phyloP scores from a whole-genome alignment of 768 basidiomycete species.

The Collybiopsis luxurians region DNA sequence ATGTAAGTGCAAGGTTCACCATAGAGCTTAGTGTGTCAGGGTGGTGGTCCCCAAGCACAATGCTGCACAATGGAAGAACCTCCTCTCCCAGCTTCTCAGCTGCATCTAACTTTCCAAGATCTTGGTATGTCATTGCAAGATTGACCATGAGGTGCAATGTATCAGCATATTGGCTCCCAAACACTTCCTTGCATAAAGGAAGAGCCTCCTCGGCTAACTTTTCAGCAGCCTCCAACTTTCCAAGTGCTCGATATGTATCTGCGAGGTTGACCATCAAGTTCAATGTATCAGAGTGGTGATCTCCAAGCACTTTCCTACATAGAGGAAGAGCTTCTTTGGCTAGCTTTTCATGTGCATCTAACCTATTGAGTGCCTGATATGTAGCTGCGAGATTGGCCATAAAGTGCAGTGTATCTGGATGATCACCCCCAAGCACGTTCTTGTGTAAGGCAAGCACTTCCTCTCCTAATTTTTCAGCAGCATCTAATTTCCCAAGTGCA shows the following conservation, averaged over 20 bases:
- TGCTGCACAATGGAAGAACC: background rate
- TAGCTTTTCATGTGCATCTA: too few species aligned
- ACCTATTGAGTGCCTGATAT: too few species aligned
- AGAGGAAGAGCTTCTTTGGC: too few species aligned
- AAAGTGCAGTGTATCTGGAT: background rate
- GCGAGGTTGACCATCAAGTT: constrained; percentile 7
- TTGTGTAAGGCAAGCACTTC: background rate
- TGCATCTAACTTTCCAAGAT: background rate
- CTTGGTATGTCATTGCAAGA: constrained; percentile 4
- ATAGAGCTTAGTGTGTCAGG: background rate
- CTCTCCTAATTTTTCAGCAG: background rate
- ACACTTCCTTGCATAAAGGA: background rate
- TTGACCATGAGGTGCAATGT: constrained; percentile 5
- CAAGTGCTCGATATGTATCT: constrained; percentile 7
- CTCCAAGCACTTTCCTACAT: background rate
- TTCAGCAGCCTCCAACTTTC: constrained; percentile 4
- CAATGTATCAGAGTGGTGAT: constrained; percentile 8
- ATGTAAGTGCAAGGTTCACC: background rate
- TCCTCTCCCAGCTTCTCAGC: background rate
- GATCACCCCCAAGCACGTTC: background rate
- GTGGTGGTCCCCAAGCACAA: background rate
- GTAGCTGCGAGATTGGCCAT: background rate
- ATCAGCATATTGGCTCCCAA: constrained; percentile 9
- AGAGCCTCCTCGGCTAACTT: background rate
- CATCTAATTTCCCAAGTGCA: background rate